These are phyloP conservation scores for Aristolochia fimbriata DNA, from an alignment of 164 flowering plant species.

Conservation along the genomic window DNA sequence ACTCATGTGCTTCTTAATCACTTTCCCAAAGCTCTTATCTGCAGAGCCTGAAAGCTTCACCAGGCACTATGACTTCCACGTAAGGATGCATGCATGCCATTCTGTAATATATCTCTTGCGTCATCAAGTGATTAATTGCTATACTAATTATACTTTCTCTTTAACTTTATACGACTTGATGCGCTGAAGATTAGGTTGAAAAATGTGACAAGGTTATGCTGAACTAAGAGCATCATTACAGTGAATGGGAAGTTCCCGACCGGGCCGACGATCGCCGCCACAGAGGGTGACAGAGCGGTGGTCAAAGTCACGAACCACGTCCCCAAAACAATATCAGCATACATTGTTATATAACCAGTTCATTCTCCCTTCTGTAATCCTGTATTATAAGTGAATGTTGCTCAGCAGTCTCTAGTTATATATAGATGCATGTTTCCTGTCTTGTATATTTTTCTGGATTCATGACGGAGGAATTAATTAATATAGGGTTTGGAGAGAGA, in stretches of 20 bases:
- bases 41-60: conserved; percentile 15
- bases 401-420: too few species aligned
- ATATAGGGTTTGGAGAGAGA: not conserved
- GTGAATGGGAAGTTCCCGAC: conserved; percentile 64
- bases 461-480: too few species aligned
- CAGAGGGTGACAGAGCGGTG: conserved; percentile 56
- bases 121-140: too few species aligned
- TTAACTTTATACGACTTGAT: too few species aligned
- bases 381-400: too few species aligned
- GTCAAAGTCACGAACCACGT: conserved; percentile 57
- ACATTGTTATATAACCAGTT: conserved; percentile 32
- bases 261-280: conserved; percentile 48
- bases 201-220: conserved; percentile 54
- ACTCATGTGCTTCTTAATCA: conserved; percentile 2
- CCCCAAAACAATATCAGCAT: conserved; percentile 37
- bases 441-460: too few species aligned
- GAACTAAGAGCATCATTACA: conserved; percentile 48
- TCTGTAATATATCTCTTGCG: too few species aligned
- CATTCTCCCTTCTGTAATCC: not conserved
- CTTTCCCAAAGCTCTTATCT: conserved; percentile 12
- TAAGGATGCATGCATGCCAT: conserved; percentile 9
- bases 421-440: too few species aligned
- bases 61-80: conserved; percentile 35
- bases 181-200: conserved; percentile 39
- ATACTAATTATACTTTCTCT: not conserved